phyloP scores from a whole-genome alignment of 495 filamentous ascomycete genomes.

The Astrocystis sublimbata region DNA sequence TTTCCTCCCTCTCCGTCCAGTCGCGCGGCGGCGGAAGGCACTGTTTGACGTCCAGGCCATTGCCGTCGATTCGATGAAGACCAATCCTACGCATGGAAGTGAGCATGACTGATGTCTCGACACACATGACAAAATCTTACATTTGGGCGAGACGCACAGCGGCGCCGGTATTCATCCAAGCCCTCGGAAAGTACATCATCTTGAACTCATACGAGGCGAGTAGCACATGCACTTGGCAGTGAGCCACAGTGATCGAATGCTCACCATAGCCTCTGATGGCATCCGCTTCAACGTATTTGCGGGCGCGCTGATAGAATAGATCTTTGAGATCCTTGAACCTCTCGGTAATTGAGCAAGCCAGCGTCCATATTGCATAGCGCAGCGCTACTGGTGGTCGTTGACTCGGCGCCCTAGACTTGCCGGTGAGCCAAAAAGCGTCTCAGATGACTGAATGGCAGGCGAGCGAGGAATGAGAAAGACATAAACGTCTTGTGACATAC shows the following conservation, averaged over 20 bases:
- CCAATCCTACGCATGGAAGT: conserved; percentile 61
- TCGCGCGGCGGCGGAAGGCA: conserved; percentile 81
- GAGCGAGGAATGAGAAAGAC: neutral
- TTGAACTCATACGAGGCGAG: conserved; percentile 89
- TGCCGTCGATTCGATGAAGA: conserved; percentile 83
- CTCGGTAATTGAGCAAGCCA: conserved; percentile 79
- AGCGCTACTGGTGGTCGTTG: conserved; percentile 86
- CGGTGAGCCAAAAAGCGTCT: conserved; percentile 24
- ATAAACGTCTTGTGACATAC: conserved; percentile 34
- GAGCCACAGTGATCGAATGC: conserved; percentile 74
- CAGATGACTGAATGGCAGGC: neutral
- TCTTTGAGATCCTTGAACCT: conserved; percentile 75
- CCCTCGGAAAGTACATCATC: conserved; percentile 95
- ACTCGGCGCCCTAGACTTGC: conserved; percentile 59
- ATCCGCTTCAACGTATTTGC: conserved; percentile 86
- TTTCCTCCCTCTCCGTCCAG: conserved; percentile 91
- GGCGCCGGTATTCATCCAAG: conserved; percentile 89
- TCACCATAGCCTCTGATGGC: conserved; percentile 95
- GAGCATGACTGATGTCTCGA: neutral
- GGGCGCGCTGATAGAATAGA: conserved; percentile 81
- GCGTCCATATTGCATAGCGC: conserved; percentile 91
- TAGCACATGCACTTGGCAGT: conserved; percentile 80
- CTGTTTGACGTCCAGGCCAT: conserved; percentile 89
- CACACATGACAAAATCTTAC: conserved; percentile 37
- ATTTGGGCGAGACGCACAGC: conserved; percentile 77